Evolutionary conservation across 257 asterid genomes (phyloP), one percentile per base, ranked within the genome.

Genomic region (Catharanthus roseus): DNA sequence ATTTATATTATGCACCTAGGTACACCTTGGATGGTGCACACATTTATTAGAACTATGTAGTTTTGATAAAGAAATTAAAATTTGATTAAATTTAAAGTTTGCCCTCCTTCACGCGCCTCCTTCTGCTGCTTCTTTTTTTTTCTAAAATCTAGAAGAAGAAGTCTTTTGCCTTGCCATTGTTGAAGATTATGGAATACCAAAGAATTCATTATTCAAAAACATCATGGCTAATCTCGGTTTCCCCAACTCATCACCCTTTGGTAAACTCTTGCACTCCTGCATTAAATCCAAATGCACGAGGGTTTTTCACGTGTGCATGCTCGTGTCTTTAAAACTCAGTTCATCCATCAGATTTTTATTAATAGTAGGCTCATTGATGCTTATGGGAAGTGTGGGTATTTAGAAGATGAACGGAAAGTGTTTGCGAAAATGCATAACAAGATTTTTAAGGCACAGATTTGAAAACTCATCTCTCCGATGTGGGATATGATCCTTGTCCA

Each of bases 381-480:
- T 1, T 76, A 76, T 42, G 74, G 80, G 47, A 76, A 76, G 69
- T 50, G 70, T 63, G 76, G 72, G 36, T 68, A 33, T 18, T 63
- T 76, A 11, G 72, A 55, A 26, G 15, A 64, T 55, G 80, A 76
- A 4, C 72, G 70, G 21, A 36, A 53, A 38, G 71, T 76, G 54
- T 76, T 76, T 41, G 58, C 10, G 61, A 65, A 65, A 23, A 76
- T 76, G 80, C 57, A 67, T 21, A 62, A 70, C 28, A 63, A 65
- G 69, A 76, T n/a, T n/a, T n/a, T n/a, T n/a, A n/a, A n/a, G n/a
- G n/a, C n/a, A n/a, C n/a, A n/a, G n/a, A n/a, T n/a, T n/a, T n/a
- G n/a, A n/a, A n/a, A n/a, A n/a, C n/a, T n/a, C n/a, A n/a, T n/a
- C n/a, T n/a, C n/a, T n/a, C n/a, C n/a, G n/a, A n/a, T n/a, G n/a